Evolutionary conservation across 179 eudicot species (phyloP).

Genomic region (Heliamphora pulchella): DNA sequence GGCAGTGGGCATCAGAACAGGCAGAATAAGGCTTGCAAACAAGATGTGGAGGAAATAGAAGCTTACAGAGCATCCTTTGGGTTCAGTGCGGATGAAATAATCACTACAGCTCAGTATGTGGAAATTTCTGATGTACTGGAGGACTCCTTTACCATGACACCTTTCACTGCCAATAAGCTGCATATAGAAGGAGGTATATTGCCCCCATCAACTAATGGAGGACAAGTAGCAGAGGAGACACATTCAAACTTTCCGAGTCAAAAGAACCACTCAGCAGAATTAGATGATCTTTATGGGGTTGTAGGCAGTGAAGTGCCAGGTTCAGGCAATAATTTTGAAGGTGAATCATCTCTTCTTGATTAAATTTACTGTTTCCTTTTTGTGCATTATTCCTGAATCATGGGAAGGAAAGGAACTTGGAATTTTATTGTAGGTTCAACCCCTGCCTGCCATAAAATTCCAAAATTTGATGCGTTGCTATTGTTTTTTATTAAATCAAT

Average conservation of each 20-base stretch:
- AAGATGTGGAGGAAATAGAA: constrained; percentile 85
- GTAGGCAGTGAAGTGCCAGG: constrained; percentile 12
- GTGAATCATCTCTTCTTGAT: constrained; percentile 27
- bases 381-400: not conserved
- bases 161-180: constrained; percentile 48
- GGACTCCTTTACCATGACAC: constrained; percentile 70
- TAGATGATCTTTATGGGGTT: constrained; percentile 26
- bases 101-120: constrained; percentile 77
- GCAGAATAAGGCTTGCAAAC: constrained; percentile 59
- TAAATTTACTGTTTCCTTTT: not conserved
- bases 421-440: not conserved
- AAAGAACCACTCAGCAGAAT: constrained; percentile 30
- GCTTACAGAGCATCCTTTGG: constrained; percentile 99
- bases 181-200: constrained; percentile 34
- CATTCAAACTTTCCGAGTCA: constrained; percentile 29
- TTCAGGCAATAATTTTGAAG: constrained; percentile 35
- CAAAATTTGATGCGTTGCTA: not conserved
- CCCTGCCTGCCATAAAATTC: not conserved
- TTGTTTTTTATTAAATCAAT: not conserved
- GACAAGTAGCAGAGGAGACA: constrained; percentile 26
- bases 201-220: constrained; percentile 29
- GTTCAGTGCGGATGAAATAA: constrained; percentile 97
- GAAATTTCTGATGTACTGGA: constrained; percentile 84
- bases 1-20: constrained; percentile 62
- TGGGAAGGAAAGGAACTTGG: constrained; percentile 6